Base-by-base conservation (phyloP, 306 rosid genomes). In the Aeschynomene evenia region DNA sequence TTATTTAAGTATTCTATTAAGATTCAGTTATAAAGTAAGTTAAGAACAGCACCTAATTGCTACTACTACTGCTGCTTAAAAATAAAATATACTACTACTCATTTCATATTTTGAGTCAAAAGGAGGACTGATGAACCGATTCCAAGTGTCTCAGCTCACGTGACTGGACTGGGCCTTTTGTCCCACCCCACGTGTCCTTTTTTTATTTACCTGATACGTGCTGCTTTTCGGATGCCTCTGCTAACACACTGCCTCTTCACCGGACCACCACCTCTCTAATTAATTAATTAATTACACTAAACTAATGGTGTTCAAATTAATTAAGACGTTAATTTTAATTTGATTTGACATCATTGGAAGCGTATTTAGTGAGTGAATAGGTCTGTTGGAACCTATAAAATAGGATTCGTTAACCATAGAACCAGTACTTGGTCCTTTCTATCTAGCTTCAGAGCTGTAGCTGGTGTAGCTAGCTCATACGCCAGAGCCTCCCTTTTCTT, bases 361-460 rank as follows among this genome's bases (percentile, higher is more conserved):
- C 70, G 46, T 36, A 58, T 75, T 79, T 60, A 33, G 14, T 16
- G 72, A 33, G 14, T 16, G 72, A 74, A 67, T 71, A 43, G 81
- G 85, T 81, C 78, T 21, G 75, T 76, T 81, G 72, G 68, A 81
- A 79, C 85, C 96, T 91, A 85, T 87, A 87, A 81, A 92, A 65
- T 37, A 55, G 87, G 74, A 19, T 34, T 64, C 62, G 60, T 36
- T 57, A 39, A 42, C 75, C 63, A 24, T 43, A 54, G 33, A 42
- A 43, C 55, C 48, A 22, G 66, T 74, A 73, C 67, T 29, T 55
- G 50, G 12, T 22, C 37, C 2, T 16, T 9, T n/a, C n/a, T n/a
- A n/a, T n/a, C 11, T n/a, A 1, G 6, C 19, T 58, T 15, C 20
- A 45, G 51, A 45, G 51, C n/a, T n/a, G n/a, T n/a, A n/a, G n/a